A percentile compares a stretch with the other conserved stretches of the same genome.
Conservation (phyloP, 73 alveolate genomes). For the Paramecium biaurelia region DNA sequence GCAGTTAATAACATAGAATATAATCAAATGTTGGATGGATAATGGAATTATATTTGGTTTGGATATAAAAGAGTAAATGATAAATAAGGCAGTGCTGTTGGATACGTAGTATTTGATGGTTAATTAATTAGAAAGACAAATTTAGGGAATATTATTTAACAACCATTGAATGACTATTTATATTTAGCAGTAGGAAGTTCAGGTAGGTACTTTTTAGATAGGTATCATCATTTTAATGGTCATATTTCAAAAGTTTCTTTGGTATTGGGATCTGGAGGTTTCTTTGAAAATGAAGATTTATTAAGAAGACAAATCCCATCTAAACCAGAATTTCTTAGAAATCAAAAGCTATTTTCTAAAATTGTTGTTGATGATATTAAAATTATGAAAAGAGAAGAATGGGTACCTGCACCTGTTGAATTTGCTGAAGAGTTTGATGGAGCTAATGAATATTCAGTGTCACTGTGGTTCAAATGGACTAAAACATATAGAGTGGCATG, state of each 20-base stretch:
- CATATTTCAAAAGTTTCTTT: neutral
- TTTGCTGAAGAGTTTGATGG: slow-evolving; percentile 13
- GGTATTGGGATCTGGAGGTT: slow-evolving; percentile 28
- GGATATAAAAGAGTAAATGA: neutral
- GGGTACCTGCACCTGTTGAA: neutral
- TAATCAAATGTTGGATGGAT: slow-evolving; percentile 1
- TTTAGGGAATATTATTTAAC: neutral
- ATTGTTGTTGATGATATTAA: neutral
- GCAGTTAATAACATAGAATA: neutral
- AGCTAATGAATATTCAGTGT: neutral
- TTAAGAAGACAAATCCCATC: neutral
- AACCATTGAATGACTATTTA: neutral
- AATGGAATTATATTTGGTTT: slow-evolving; percentile 46
- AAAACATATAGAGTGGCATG: slow-evolving; percentile 38
- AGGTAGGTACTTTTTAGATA: neutral
- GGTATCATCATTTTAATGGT: slow-evolving; percentile 20
- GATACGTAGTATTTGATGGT: slow-evolving; percentile 31
- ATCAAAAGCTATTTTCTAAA: neutral
- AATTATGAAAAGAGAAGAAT: slow-evolving; percentile 31
- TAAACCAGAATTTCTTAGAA: slow-evolving; percentile 23
- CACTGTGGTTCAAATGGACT: slow-evolving; percentile 34
- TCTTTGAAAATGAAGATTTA: neutral
- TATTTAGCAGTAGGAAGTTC: slow-evolving; percentile 33
- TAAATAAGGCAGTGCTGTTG: neutral
- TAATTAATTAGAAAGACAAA: neutral